phyloP scores from a whole-genome alignment of 2,329 filamentous ascomycete genomes.

The Epichloe sibirici region DNA sequence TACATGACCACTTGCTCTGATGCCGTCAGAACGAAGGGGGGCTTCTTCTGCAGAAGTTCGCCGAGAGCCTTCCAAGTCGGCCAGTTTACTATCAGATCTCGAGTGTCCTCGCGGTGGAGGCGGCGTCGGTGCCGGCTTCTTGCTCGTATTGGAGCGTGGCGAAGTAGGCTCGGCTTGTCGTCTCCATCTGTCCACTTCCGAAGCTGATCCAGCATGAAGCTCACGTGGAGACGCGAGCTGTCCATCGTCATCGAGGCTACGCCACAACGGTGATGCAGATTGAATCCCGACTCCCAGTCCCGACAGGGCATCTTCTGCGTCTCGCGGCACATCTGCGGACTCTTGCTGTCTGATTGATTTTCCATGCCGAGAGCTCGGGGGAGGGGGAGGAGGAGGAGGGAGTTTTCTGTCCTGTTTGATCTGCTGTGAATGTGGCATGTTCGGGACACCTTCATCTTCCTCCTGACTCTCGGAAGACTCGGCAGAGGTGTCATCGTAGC shows the following conservation, averaged over 20 bases:
- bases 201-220: slow-evolving; percentile 31
- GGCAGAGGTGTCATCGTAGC: not conserved
- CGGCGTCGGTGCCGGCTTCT: slow-evolving; percentile 36
- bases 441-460: not conserved
- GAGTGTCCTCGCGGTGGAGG: slow-evolving; percentile 37
- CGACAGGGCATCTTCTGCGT: not conserved
- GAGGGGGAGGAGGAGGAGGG: slow-evolving; percentile 37
- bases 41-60: slow-evolving; percentile 40
- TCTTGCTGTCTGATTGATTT: slow-evolving; percentile 47
- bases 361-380: slow-evolving; percentile 57
- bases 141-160: slow-evolving; percentile 16
- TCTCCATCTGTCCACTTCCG: not conserved
- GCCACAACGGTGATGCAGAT: slow-evolving; percentile 34
- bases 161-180: not conserved
- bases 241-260: slow-evolving; percentile 28
- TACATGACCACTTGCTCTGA: slow-evolving; percentile 28
- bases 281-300: slow-evolving; percentile 21
- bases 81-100: slow-evolving; percentile 30
- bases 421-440: not conserved
- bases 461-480: slow-evolving; percentile 3
- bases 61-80: slow-evolving; percentile 27
- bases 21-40: slow-evolving; percentile 32
- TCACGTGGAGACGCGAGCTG: slow-evolving; percentile 44
- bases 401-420: slow-evolving; percentile 40
- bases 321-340: not conserved